Percentiles rank a stretch among this genome's conserved stretches.
phyloP scores from a whole-genome alignment of 1,284 basidiomycete species.

The Cryptococcus sp. region DNA sequence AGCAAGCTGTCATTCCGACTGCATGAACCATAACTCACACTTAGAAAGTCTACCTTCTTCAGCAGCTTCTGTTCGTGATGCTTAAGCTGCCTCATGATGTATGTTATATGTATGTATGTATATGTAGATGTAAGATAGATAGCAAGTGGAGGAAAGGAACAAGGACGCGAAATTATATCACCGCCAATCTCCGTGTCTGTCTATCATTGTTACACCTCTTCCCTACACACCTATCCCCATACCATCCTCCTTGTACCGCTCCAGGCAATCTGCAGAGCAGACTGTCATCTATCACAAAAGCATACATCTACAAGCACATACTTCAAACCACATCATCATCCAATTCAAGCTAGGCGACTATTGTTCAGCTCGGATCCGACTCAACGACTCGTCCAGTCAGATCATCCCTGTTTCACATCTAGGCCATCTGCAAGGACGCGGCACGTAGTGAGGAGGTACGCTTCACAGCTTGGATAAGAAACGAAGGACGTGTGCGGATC shows the following conservation, averaged over 20 bases:
- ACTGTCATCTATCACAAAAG: no score
- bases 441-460: no score
- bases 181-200: conserved; percentile 13
- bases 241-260: no score
- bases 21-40: conserved; percentile 54
- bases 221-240: no score
- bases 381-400: no score
- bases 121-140: neutral
- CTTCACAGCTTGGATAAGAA: no score
- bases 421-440: no score
- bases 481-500: neutral
- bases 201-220: neutral
- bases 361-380: neutral
- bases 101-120: neutral
- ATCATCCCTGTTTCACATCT: no score
- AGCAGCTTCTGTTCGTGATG: conserved; percentile 90
- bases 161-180: conserved; percentile 7
- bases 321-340: neutral
- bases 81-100: conserved; percentile 75
- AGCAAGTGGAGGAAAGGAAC: neutral
- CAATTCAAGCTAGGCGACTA: neutral
- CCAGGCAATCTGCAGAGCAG: no score
- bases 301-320: no score
- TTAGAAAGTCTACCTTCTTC: conserved; percentile 91
- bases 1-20: neutral